phyloP scores from a whole-genome alignment of 225 moss, liverwort and hornwort genomes.

The Ulota crispa region DNA sequence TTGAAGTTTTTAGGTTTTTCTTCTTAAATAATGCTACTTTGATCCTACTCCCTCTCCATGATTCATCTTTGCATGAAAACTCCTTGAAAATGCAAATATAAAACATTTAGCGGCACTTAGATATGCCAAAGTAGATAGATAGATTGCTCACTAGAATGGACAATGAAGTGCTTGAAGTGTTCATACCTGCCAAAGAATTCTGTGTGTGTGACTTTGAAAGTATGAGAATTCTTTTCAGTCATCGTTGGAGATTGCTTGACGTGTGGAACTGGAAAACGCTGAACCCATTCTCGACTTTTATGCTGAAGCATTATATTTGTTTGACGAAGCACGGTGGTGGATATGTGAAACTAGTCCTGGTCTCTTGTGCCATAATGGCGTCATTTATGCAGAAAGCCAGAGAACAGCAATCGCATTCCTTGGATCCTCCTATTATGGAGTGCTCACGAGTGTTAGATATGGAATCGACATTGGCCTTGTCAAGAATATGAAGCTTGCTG shows the following conservation, averaged over 20 bases:
- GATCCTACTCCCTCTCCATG: slow-evolving; percentile 1
- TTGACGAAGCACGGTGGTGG: slow-evolving; percentile 1
- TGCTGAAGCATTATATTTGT: slow-evolving; percentile 10
- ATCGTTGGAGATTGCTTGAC: slow-evolving; percentile 7
- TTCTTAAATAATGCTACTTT: not conserved
- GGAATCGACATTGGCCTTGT: slow-evolving; percentile 10
- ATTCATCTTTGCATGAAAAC: not conserved
- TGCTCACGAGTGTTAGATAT: slow-evolving; percentile 9
- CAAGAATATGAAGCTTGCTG: slow-evolving; percentile 3
- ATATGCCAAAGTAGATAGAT: not conserved
- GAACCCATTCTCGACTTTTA: slow-evolving; percentile 6
- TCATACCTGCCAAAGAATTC: not conserved
- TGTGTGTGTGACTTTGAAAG: not conserved
- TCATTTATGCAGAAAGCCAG: slow-evolving; percentile 22
- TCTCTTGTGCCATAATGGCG: not conserved
- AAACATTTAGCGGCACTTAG: not conserved
- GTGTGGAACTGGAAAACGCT: slow-evolving; percentile 1
- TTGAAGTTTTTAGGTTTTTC: not conserved
- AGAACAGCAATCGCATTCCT: not conserved
- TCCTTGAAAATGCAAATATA: not conserved
- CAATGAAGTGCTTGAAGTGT: not conserved
- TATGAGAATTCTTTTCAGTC: not conserved
- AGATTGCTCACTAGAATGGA: not conserved
- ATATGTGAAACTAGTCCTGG: not conserved
- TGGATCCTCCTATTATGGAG: slow-evolving; percentile 12